Base-by-base conservation (phyloP, 768 basidiomycete species). In the Suillus subalutaceus region DNA sequence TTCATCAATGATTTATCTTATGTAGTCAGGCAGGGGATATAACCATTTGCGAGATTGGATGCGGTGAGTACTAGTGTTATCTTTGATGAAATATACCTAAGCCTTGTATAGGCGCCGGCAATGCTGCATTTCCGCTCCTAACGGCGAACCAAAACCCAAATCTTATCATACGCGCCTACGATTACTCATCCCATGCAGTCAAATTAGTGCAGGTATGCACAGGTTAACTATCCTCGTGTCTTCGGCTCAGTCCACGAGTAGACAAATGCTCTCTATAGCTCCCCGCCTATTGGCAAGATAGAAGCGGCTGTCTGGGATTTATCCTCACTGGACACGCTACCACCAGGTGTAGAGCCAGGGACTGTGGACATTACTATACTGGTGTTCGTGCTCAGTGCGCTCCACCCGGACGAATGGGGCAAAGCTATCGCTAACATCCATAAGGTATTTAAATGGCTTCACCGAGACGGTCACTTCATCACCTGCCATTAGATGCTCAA, bases 391-490 rank as follows among this genome's bases (percentile, higher is more conserved):
- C 79, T 99, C 66, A 94, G 92, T 63, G 97, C 97, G 0, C 81
- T 99, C 32, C 95, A 97, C 73, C 97, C 97, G 2, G 79, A 87
- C 61, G 97, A 99, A 81, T 99, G 97, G 97, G 78, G 79, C 2
- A 85, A 82, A 50, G 96, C 96, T 2, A 82, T 98, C 40, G 78
- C 84, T 20, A 99, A 99, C 73, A 85, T 96, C 2, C 86, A 91
- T 69, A 84, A 82, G 73, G 94, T 94, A 64, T 41, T 68, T 32
- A 52, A 23, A 2, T 30, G 40, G 7, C 53, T 67, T 63, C 41
- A 23, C 8, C 67, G 48, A 53, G 13, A 35, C 44, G 63, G 13
- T 35, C 67, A n/a, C 23, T n/a, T 53, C 50, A 61, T 15, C 40
- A 43, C 16, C 35, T 50, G 32, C n/a, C 15, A n/a, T 20, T 70